Evolutionary conservation across 345 rosid genomes (phyloP).

Genomic region (Atalantia buxifolia): DNA sequence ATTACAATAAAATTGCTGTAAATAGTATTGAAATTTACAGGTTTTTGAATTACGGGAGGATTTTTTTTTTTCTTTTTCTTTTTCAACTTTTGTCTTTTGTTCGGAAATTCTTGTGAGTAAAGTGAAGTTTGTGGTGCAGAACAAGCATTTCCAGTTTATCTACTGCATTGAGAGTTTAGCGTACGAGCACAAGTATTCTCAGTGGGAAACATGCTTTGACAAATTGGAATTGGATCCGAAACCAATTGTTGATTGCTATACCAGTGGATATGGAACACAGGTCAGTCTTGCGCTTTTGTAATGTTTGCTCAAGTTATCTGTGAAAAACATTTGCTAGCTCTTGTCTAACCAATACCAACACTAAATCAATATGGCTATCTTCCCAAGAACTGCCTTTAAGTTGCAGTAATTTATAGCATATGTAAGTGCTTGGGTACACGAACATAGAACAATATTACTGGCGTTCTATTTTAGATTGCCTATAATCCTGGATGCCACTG

Average conservation of each 20-base stretch:
- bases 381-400: not conserved
- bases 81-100: not conserved
- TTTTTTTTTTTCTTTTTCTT: not conserved
- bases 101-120: not conserved
- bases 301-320: conserved; percentile 1
- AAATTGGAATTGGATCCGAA: conserved; percentile 56
- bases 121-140: conserved; percentile 41
- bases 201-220: conserved; percentile 79
- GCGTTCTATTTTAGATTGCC: not conserved
- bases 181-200: conserved; percentile 36
- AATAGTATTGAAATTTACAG: not conserved
- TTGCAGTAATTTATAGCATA: not conserved
- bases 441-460: not conserved
- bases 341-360: not conserved
- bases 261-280: conserved; percentile 55
- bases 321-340: not conserved
- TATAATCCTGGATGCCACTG: not conserved
- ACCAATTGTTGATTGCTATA: conserved; percentile 57
- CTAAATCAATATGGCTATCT: not conserved
- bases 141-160: conserved; percentile 69
- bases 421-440: not conserved
- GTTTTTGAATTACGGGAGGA: too few species aligned
- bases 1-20: too few species aligned
- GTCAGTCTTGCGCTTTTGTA: conserved; percentile 29
- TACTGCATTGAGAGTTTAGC: conserved; percentile 72